phyloP scores from a whole-genome alignment of 805 yeast species.

The Saccharomycopsis fodiens region DNA sequence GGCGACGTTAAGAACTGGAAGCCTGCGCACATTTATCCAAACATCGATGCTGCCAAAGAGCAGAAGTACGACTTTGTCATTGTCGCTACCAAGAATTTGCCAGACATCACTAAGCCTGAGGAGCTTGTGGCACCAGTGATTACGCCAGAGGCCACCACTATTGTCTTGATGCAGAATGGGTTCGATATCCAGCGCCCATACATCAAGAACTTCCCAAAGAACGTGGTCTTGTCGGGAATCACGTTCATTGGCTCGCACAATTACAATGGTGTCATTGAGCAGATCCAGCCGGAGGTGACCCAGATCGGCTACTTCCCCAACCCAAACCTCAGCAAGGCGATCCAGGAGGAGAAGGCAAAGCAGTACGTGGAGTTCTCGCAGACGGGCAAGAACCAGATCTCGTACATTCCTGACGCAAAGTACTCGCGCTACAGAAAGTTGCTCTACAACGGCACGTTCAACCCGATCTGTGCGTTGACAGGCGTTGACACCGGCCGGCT shows the following conservation, averaged over 20 bases:
- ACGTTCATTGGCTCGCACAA: constrained; percentile 56
- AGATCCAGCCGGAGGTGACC: constrained; percentile 44
- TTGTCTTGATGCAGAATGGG: constrained; percentile 61
- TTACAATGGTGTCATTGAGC: constrained; percentile 40
- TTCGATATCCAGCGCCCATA: constrained; percentile 56
- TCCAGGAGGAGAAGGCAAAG: constrained; percentile 30
- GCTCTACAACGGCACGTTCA: constrained; percentile 61
- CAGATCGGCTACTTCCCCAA: constrained; percentile 45
- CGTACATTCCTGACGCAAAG: constrained; percentile 38
- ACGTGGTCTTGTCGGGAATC: constrained; percentile 51
- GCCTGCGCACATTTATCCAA: constrained; percentile 41
- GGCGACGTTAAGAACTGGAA: constrained; percentile 48
- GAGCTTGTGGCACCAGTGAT: constrained; percentile 46
- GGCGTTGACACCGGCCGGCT: constrained; percentile 53
- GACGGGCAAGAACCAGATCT: constrained; percentile 35
- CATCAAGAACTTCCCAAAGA: constrained; percentile 40
- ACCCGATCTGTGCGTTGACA: constrained; percentile 54
- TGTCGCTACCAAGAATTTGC: constrained; percentile 60
- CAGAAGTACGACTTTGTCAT: constrained; percentile 47
- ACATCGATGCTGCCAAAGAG: constrained; percentile 30
- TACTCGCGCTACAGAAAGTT: constrained; percentile 58
- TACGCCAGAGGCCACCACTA: constrained; percentile 34
- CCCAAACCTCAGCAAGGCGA: constrained; percentile 27
- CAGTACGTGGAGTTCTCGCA: constrained; percentile 40
- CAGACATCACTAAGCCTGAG: constrained; percentile 52